A percentile compares a stretch with the other conserved stretches of the same genome.
Evolutionary conservation across 83 land plant species (phyloP).

Genomic region (Diphasiastrum complanatum): DNA sequence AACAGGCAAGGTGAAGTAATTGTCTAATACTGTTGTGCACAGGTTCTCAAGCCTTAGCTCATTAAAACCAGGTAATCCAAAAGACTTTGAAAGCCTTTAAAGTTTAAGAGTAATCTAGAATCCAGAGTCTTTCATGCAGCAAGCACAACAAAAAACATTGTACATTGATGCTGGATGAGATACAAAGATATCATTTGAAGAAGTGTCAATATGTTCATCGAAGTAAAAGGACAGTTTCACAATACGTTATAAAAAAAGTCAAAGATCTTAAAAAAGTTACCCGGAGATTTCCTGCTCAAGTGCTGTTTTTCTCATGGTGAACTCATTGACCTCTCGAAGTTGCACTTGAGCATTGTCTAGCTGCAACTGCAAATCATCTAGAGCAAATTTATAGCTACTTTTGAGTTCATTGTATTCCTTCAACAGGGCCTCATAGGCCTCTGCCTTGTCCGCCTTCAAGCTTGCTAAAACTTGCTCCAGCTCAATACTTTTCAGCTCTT

Average conservation of each 20-base stretch:
- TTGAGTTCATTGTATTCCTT: constrained; percentile 20
- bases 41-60: too few species aligned
- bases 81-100: too few species aligned
- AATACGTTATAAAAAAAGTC: not conserved
- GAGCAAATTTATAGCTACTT: constrained; percentile 7
- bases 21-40: too few species aligned
- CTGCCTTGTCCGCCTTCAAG: constrained; percentile 15
- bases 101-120: too few species aligned
- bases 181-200: too few species aligned
- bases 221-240: not conserved
- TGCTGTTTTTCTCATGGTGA: constrained; percentile 13
- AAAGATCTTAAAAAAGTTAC: not conserved
- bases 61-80: too few species aligned
- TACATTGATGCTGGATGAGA: too few species aligned
- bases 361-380: constrained; percentile 21
- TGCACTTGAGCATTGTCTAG: constrained; percentile 27
- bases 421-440: constrained; percentile 10
- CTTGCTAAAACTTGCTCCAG: constrained; percentile 11
- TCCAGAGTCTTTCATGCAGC: too few species aligned
- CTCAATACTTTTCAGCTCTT: constrained; percentile 2
- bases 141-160: too few species aligned
- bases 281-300: constrained; percentile 19
- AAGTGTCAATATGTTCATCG: not conserved
- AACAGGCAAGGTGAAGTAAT: too few species aligned
- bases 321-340: constrained; percentile 19